Base-by-base conservation (phyloP, 495 filamentous ascomycete genomes). In the Penicillium cosmopolitanum region DNA sequence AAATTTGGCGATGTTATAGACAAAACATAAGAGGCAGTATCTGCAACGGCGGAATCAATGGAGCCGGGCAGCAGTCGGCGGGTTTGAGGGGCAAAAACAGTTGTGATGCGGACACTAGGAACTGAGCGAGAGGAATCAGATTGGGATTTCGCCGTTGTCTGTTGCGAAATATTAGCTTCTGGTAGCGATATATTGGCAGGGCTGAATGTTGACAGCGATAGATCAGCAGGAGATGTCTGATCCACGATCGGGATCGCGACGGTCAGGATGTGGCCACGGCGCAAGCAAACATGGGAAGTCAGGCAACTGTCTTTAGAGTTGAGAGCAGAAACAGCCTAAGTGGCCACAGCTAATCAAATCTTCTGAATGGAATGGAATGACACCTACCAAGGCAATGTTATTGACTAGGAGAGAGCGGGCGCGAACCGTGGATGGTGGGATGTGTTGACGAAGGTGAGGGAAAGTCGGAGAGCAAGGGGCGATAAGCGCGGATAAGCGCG, bases 401-500 rank as follows among this genome's bases (percentile, higher is more conserved):
- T 21, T 36, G 38, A 36, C 34, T 1, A 21, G 19, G 48, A 53
- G 11, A 23, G 50, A 21, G 53, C 35, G 52, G 34, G 44, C 53
- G 51, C 47, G 63, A 61, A 58, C 36, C 47, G 53, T 58, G 59
- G 48, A 57, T 54, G 50, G 66, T 66, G 66, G 63, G 66, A 71
- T 66, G 66, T 66, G 10, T 48, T 63, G 66, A 66, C 42, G 42
- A 44, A 44, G 42, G 58, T 50, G 62, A 54, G 52, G 58, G 65
- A 70, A 60, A 58, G 60, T 65, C 52, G 25, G 62, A 68, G 58
- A 71, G 57, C 68, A 69, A 71, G 68, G 68, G 68, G 66, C 68
- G 67, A 70, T 71, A 69, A 69, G 66, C 66, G 65, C 63, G 63
- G 68, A 71, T 71, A 71, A 69, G 68, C 63, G 58, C 66, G 61